Base-by-base conservation (phyloP, 2,329 filamentous ascomycete genomes). In the Monosporascus ibericus region DNA sequence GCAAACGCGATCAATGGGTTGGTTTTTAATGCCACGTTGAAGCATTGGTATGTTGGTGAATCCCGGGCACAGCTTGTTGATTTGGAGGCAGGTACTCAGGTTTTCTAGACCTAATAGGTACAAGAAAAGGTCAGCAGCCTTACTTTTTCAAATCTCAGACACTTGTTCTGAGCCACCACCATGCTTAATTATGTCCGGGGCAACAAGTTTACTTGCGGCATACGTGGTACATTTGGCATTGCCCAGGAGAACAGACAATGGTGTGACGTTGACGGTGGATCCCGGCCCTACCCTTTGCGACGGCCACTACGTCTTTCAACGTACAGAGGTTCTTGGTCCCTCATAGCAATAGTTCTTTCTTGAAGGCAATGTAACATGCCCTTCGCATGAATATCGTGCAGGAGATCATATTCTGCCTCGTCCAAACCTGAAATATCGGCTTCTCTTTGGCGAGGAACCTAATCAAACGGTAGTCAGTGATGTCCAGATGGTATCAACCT, bases 61-160 rank as follows among this genome's bases (percentile, higher is more conserved):
- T 6, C 58, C 52, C 2, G 58, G 57, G n/a, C 56, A 62, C 14
- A 57, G 55, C 22, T 60, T 55, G 42, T 60, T 60, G 1, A 59
- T 59, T 5, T 57, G 55, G n/a, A 62, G 53, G 20, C 58, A 54
- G 7, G 39, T 52, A 5, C 24, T 52, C 9, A 42, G 8, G 20
- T 59, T 59, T 62, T 6, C 59, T 5, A 56, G 36, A 14, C 57
- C 58, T 60, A 40, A 9, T 25, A 25, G 5, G 24, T 25, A 6
- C 24, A 1, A 25, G 37, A 20, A 9, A 22, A 24, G 0, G 6
- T 24, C 9, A 9, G n/a, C 39, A 3, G 18, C 18, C 5, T 42
- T 42, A 17, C n/a, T 14, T 20, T 5, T 24, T 24, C 18, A 9
- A 3, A 20, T 14, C 30, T 14, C 11, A 5, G 30, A 34, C 30